Evolutionary conservation across 805 yeast genomes (phyloP).

Genomic region (Debaryomyces maramus): DNA sequence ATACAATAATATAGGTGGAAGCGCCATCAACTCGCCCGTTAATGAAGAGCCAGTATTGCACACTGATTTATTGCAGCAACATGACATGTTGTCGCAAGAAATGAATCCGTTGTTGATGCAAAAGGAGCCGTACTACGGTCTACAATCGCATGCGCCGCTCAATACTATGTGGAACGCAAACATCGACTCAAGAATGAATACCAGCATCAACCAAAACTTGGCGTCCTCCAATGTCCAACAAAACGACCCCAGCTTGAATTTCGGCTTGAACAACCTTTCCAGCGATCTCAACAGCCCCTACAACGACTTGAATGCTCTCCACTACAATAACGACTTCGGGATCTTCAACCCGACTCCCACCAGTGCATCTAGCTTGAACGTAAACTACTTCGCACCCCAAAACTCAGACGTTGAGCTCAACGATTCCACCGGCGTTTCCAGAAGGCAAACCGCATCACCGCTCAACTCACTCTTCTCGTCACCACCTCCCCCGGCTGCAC

Average conservation of each 20-base stretch:
- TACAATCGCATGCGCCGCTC: not conserved
- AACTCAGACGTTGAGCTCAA: conserved; percentile 5
- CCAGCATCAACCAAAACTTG: not conserved
- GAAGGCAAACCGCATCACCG: conserved; percentile 3
- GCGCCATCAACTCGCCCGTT: not conserved
- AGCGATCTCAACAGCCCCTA: not conserved
- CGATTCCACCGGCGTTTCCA: conserved; percentile 5
- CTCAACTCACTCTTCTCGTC: not conserved
- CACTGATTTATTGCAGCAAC: not conserved
- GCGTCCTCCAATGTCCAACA: not conserved
- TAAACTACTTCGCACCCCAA: not conserved
- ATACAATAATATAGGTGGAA: not conserved
- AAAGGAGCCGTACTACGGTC: not conserved
- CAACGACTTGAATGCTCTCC: not conserved
- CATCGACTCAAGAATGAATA: not conserved
- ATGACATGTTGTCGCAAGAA: not conserved
- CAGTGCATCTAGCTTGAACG: not conserved
- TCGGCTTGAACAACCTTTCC: not conserved
- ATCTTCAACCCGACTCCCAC: not conserved
- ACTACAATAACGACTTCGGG: not conserved
- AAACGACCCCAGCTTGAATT: not conserved
- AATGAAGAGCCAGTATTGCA: not conserved
- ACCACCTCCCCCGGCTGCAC: conserved; percentile 10
- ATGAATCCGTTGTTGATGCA: not conserved
- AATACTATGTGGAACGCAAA: not conserved